These are phyloP conservation scores for Aureobasidium sp. DNA, from an alignment of 2,329 filamentous ascomycete species.

Conservation along the genomic window DNA sequence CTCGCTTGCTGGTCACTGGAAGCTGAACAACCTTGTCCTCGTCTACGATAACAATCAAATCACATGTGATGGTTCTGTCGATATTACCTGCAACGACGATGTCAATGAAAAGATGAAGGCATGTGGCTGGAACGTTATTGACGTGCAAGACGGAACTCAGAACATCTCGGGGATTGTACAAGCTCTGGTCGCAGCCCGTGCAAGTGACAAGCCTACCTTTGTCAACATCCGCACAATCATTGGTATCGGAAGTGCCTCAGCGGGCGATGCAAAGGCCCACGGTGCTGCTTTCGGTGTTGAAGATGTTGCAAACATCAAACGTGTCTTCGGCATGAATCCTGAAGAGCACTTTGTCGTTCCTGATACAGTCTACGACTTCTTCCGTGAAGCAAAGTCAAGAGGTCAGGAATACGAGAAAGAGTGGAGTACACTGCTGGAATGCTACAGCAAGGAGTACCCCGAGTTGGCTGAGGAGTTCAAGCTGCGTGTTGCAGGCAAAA, in stretches of 20 bases:
- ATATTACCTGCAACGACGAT: slow-evolving; percentile 46
- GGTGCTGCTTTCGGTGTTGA: slow-evolving; percentile 49
- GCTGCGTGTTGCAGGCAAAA: slow-evolving; percentile 39
- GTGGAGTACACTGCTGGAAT: slow-evolving; percentile 40
- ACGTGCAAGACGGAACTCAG: slow-evolving; percentile 45
- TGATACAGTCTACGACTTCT: slow-evolving; percentile 44
- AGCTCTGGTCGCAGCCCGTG: slow-evolving; percentile 33
- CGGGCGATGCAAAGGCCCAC: slow-evolving; percentile 47
- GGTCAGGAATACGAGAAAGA: slow-evolving; percentile 40
- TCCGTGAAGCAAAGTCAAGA: slow-evolving; percentile 37
- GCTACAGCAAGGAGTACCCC: slow-evolving; percentile 39
- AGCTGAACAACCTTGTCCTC: slow-evolving; percentile 47
- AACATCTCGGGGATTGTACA: slow-evolving; percentile 42
- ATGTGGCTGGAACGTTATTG: slow-evolving; percentile 47
- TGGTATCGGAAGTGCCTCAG: slow-evolving; percentile 42
- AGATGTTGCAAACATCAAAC: slow-evolving; percentile 50
- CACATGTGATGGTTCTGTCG: slow-evolving; percentile 49
- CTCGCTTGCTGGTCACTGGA: slow-evolving; percentile 47
- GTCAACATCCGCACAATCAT: slow-evolving; percentile 51
- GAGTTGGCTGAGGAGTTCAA: slow-evolving; percentile 43
- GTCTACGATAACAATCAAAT: slow-evolving; percentile 55
- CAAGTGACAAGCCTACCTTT: slow-evolving; percentile 42
- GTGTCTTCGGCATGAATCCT: slow-evolving; percentile 40
- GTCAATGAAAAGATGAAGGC: slow-evolving; percentile 50
- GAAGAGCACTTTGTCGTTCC: slow-evolving; percentile 28